phyloP scores from a whole-genome alignment of 164 flowering plant genomes.

The Cinnamomum micranthum region DNA sequence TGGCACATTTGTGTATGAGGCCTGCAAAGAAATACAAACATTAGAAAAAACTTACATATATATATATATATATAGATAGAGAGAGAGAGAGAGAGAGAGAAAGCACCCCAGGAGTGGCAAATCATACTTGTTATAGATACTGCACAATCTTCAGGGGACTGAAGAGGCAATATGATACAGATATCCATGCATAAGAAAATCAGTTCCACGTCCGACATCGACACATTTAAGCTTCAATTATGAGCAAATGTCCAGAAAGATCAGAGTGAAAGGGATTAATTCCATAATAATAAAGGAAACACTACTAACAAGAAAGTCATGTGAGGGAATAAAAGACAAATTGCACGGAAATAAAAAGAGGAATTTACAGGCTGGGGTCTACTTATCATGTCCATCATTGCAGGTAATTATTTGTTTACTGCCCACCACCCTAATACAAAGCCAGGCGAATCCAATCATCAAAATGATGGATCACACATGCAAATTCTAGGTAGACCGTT shows the following conservation, averaged over 20 bases:
- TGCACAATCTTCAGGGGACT: conserved; percentile 86
- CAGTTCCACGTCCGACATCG: neutral
- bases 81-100: neutral
- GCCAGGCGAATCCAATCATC: no score
- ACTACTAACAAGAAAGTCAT: neutral
- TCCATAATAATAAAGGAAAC: no score
- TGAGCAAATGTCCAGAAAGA: no score
- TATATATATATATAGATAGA: no score
- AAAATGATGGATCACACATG: no score
- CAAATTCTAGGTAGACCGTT: no score
- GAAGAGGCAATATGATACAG: conserved; percentile 19
- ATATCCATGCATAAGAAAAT: neutral
- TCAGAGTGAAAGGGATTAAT: no score
- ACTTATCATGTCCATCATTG: no score
- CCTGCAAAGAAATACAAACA: conserved; percentile 44
- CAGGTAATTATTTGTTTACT: no score
- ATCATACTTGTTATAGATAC: conserved; percentile 60
- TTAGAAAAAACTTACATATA: conserved; percentile 2
- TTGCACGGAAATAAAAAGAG: neutral
- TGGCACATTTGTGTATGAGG: conserved; percentile 76
- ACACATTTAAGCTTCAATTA: neutral
- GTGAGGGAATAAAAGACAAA: neutral
- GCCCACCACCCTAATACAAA: no score
- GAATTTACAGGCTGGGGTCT: neutral
- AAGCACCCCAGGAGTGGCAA: conserved; percentile 82